Evolutionary conservation across 1,139 yeast species (phyloP).

Genomic region (Debaryomycetaceae sp.): DNA sequence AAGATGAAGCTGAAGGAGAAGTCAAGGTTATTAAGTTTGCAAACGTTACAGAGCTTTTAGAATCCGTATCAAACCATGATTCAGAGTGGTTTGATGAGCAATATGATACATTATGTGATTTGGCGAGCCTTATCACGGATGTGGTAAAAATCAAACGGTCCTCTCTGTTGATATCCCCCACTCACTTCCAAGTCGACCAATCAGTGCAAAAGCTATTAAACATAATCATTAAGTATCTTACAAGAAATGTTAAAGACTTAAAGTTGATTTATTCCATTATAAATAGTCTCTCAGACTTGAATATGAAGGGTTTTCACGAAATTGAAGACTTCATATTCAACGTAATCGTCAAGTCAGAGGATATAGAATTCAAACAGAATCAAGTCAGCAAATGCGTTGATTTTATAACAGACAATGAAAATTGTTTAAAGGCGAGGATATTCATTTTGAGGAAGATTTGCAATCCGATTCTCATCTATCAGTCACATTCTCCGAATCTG

Average conservation of each 20-base stretch:
- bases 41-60: conserved; percentile 64
- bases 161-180: conserved; percentile 52
- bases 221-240: conserved; percentile 49
- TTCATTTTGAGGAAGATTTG: conserved; percentile 62
- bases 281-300: conserved; percentile 45
- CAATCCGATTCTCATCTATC: conserved; percentile 63
- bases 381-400: conserved; percentile 54
- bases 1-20: conserved; percentile 49
- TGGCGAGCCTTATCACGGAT: conserved; percentile 44
- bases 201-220: conserved; percentile 61
- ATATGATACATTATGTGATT: conserved; percentile 43
- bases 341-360: conserved; percentile 50
- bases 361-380: conserved; percentile 42
- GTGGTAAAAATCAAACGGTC: conserved; percentile 39
- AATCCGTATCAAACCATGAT: conserved; percentile 52
- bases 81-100: conserved; percentile 61
- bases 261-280: conserved; percentile 47
- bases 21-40: conserved; percentile 62
- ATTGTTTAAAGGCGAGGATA: conserved; percentile 53
- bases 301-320: conserved; percentile 42
- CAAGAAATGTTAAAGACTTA: conserved; percentile 23
- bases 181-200: conserved; percentile 73
- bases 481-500: conserved; percentile 53
- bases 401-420: conserved; percentile 38
- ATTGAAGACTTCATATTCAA: conserved; percentile 59